Evolutionary conservation across 305 asterid genomes (phyloP), one percentile per base, ranked within the genome.

Genomic region (Petunia hybrid): DNA sequence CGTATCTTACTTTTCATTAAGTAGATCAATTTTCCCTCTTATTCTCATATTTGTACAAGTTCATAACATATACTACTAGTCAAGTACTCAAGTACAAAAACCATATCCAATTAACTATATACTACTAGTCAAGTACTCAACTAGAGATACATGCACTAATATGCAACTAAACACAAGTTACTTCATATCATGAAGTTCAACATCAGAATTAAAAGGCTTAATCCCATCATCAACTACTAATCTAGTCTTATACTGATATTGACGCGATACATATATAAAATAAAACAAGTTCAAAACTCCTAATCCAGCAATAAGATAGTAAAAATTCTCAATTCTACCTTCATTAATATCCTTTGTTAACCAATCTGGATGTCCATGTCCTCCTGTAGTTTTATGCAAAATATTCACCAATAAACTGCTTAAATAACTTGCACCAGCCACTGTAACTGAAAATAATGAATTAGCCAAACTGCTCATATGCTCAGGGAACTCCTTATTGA

Each of bases 401-500:
- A 91, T 69, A 55, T 92, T 95, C 76, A 95, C 98, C 67, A 94
- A 2, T 0, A 87, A 7, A 1, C 82, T 86, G 12, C 98, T 94
- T 0, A 95, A 14, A n/a, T 95, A 95, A 64, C 78, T 91, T 0
- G 97, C 94, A 10, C 95, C 97, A 0, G 93, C 97, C 85, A 67
- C 80, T 0, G 98, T 90, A 12, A 89, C 81, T 0, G 97, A 92
- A 42, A 94, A 91, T 80, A 95, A 53, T 9, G 98, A 95, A 56
- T 95, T 95, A 0, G 98, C 99, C 83, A 95, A 60, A 14, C 98
- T 94, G 4, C 89, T 89, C 98, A 95, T 91, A 63, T 83, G 90
- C 59, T 92, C 97, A 0, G 99, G 99, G 31, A 94, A 94, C 84
- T 95, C 99, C 82, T 88, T 92, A 80, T 94, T 91, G 63, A 89